These are phyloP conservation scores for Hyaloscypha hepaticicola DNA, from an alignment of 495 filamentous ascomycete genomes.

Conservation along the genomic window DNA sequence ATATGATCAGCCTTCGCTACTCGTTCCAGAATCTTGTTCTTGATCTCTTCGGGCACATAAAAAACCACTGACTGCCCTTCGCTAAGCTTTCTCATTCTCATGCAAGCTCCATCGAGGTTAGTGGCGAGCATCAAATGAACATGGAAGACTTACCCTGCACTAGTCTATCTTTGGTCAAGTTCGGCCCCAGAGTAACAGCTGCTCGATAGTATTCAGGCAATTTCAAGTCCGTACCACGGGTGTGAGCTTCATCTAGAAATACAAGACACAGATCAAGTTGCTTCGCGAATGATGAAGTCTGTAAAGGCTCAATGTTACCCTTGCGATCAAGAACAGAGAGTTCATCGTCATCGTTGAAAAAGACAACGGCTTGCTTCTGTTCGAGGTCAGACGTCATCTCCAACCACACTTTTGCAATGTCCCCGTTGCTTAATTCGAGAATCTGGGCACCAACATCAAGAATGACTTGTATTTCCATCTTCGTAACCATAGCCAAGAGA, in stretches of 20 bases:
- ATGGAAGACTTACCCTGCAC: slow-evolving; percentile 62
- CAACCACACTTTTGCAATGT: slow-evolving; percentile 55
- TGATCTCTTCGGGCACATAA: slow-evolving; percentile 53
- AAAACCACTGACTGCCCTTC: slow-evolving; percentile 62
- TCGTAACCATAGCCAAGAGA: slow-evolving; percentile 37
- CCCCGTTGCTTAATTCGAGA: slow-evolving; percentile 57
- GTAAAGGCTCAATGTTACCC: slow-evolving; percentile 49
- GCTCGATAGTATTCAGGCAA: slow-evolving; percentile 59
- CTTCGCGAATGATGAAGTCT: slow-evolving; percentile 58
- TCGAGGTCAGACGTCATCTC: slow-evolving; percentile 16
- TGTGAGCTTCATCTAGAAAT: slow-evolving; percentile 75
- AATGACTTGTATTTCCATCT: slow-evolving; percentile 56
- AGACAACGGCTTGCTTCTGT: slow-evolving; percentile 51
- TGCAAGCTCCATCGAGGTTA: slow-evolving; percentile 54
- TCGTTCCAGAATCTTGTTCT: slow-evolving; percentile 16
- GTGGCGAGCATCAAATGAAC: slow-evolving; percentile 11
- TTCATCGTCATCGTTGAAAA: slow-evolving; percentile 53
- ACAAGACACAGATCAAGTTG: slow-evolving; percentile 64
- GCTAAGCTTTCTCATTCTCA: slow-evolving; percentile 64
- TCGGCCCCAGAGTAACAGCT: slow-evolving; percentile 66
- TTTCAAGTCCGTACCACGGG: slow-evolving; percentile 70
- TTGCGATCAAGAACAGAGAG: slow-evolving; percentile 44
- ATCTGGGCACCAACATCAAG: slow-evolving; percentile 77
- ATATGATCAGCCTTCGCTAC: background rate
- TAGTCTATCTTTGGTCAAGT: slow-evolving; percentile 66